phyloP scores from a whole-genome alignment of 352 stramenopile species.

The Pythium dissimile region DNA sequence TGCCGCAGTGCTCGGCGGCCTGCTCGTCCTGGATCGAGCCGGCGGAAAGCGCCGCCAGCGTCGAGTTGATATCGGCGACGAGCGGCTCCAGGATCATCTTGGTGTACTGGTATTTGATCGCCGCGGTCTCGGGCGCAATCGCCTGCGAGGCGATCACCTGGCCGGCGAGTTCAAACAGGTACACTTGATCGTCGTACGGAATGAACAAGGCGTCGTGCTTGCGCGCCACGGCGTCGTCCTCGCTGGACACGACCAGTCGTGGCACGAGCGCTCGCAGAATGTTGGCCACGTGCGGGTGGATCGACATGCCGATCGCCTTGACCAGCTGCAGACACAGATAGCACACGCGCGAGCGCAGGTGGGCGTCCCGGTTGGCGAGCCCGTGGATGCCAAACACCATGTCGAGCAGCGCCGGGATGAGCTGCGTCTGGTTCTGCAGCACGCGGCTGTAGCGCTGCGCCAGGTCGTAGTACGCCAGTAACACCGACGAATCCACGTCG shows the following conservation, averaged over 20 bases:
- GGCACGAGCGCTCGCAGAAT: constrained; percentile 66
- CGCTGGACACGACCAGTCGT: constrained; percentile 51
- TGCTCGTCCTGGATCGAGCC: constrained; percentile 33
- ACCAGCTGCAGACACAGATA: constrained; percentile 81
- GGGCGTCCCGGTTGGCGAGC: constrained; percentile 51
- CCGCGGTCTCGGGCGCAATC: constrained; percentile 31
- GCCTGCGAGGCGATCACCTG: constrained; percentile 75
- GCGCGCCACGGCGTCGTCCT: constrained; percentile 31
- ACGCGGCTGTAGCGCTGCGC: constrained; percentile 72
- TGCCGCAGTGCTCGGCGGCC: constrained; percentile 46
- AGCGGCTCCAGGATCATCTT: constrained; percentile 70
- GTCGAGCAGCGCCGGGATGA: constrained; percentile 68
- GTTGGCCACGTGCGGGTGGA: constrained; percentile 75
- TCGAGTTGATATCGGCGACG: constrained; percentile 57
- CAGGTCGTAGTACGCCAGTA: constrained; percentile 85
- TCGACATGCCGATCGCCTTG: constrained; percentile 60
- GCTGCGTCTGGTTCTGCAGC: constrained; percentile 56
- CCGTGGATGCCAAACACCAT: constrained; percentile 79
- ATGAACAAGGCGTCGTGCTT: constrained; percentile 50
- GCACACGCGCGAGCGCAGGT: constrained; percentile 78
- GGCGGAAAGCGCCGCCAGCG: constrained; percentile 31
- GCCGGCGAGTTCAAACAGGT: constrained; percentile 83
- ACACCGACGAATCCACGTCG: constrained; percentile 41
- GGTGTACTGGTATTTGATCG: constrained; percentile 76
- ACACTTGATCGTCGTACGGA: constrained; percentile 74